These are phyloP conservation scores for Blastocrithidia nonstop DNA, from an alignment of 208 protist genomes.

Conservation along the genomic window DNA sequence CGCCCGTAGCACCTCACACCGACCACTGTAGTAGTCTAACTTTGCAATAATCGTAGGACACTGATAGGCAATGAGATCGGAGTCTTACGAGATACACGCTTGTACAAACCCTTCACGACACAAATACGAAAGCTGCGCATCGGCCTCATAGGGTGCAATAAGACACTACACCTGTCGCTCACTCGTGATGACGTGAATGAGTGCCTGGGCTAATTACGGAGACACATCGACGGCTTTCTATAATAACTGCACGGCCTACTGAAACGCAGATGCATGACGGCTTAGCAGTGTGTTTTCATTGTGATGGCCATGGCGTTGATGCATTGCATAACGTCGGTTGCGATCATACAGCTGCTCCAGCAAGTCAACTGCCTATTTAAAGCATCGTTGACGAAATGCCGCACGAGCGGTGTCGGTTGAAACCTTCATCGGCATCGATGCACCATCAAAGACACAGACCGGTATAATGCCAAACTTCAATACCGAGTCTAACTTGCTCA, in stretches of 20 bases:
- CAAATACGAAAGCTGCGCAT: conserved; percentile 97
- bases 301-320: background rate
- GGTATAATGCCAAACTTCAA: conserved; percentile 49
- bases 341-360: conserved; percentile 22
- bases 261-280: conserved; percentile 4
- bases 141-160: conserved; percentile 99
- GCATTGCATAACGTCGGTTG: conserved; percentile 4
- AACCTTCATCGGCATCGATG: conserved; percentile 61
- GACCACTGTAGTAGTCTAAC: conserved; percentile 27
- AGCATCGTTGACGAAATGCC: conserved; percentile 11
- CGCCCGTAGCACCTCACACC: conserved; percentile 30
- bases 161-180: conserved; percentile 77
- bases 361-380: conserved; percentile 17
- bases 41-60: conserved; percentile 72
- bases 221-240: conserved; percentile 64
- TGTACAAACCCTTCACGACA: conserved; percentile 72
- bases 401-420: conserved; percentile 38
- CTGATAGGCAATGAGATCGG: conserved; percentile 95
- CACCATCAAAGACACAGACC: conserved; percentile 73
- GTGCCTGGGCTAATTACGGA: conserved; percentile 55
- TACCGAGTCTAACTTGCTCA: conserved; percentile 21
- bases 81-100: conserved; percentile 96
- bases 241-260: conserved; percentile 28
- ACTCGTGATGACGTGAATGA: conserved; percentile 48
- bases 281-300: conserved; percentile 4